Conservation (phyloP, 176 grass and related monocot species). For the Raddia guianensis region DNA sequence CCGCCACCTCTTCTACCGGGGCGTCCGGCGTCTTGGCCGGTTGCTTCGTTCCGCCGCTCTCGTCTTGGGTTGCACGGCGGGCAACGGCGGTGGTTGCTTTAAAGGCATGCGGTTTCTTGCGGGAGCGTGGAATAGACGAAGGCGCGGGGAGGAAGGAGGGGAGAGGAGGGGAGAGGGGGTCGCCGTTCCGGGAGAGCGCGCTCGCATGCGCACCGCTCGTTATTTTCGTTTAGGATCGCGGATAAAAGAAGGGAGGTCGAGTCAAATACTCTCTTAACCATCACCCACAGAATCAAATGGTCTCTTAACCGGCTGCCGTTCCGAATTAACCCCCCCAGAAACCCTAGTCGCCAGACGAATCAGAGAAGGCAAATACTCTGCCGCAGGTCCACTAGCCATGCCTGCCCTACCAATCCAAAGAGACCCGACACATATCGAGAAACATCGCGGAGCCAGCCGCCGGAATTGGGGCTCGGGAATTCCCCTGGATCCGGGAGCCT, state of each 20-base stretch:
- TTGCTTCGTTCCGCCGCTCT: background rate
- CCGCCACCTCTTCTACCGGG: conserved; percentile 48
- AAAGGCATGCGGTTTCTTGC: background rate
- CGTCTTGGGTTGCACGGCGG: background rate
- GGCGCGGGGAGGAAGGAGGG: background rate
- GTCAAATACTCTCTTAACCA: no score
- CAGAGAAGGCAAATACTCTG: no score
- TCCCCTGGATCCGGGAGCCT: background rate
- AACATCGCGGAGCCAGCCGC: background rate
- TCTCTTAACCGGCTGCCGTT: no score
- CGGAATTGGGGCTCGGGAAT: background rate
- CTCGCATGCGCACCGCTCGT: conserved; percentile 32
- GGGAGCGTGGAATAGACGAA: background rate
- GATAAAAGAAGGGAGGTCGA: background rate
- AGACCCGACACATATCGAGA: background rate
- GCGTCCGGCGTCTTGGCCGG: conserved; percentile 20
- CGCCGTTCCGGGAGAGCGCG: background rate
- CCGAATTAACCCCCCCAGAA: no score
- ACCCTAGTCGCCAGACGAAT: no score
- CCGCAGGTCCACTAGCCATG: no score
- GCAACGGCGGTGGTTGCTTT: conserved; percentile 1
- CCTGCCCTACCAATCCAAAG: no score
- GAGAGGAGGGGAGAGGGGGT: background rate
- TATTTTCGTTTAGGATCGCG: background rate
- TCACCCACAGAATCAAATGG: no score